Evolutionary conservation across 768 basidiomycete genomes (phyloP), one percentile per base, ranked within the genome.

Genomic region (Lactarius trivialis): DNA sequence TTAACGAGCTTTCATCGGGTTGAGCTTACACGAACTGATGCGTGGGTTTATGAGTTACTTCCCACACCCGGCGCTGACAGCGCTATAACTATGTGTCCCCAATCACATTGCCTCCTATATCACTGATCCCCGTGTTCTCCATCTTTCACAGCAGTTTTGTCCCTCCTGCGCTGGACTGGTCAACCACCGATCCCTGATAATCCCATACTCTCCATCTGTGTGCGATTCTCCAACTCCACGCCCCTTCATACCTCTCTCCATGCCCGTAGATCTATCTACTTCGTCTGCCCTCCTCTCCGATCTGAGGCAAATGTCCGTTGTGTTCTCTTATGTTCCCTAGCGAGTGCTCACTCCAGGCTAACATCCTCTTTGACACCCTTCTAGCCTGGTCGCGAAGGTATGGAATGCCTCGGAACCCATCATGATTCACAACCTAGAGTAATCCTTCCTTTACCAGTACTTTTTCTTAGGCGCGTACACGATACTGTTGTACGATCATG

Each of bases 401-500:
- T n/a, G 63, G 34, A 24, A 55, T 7, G 8, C 21, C 15, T 30
- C n/a, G 2, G 15, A 17, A 19, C 17, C 12, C 21, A 33, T 11
- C 14, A 12, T 30, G 30, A 30, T 4, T 21, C 24, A 39, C 32
- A 17, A 34, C 21, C 2, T 7, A 15, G 3, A 11, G 15, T 19
- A 15, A 17, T 12, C 28, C 12, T 33, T 19, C 19, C 43, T 7
- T 49, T 24, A 34, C 8, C 48, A 67, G 65, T 67, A 67, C 33
- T 58, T 65, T 53, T 67, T 67, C 53, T 60, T 67, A 17, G 51
- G 54, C 17, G 54, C 52, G 19, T 57, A 65, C 41, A 65, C 59
- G 2, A 58, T 65, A 48, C 28, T 67, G 37, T 36, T 67, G 32
- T 67, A 67, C 30, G 65, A 67, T 32, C 65, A 67, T 36, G 5